Evolutionary conservation across 345 rosid genomes (phyloP).

Genomic region (Dovyalis caffra): DNA sequence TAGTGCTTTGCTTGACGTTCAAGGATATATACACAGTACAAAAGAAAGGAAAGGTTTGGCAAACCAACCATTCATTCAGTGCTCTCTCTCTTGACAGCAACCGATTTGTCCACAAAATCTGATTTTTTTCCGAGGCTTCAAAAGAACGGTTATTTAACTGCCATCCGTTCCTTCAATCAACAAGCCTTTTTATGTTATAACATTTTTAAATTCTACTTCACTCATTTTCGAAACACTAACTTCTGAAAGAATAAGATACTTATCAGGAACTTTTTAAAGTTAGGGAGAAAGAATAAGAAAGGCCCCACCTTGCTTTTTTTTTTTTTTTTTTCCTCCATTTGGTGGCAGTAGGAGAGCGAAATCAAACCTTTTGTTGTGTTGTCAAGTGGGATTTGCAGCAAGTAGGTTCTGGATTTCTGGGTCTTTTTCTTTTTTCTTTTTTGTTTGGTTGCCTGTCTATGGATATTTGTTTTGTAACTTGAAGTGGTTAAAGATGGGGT

Average conservation of each 20-base stretch:
- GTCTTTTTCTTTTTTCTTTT: neutral
- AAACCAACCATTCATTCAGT: no score
- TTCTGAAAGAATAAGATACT: neutral
- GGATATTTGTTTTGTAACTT: neutral
- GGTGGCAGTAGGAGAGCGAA: conserved; percentile 6
- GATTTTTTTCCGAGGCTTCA: neutral
- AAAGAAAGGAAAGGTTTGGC: no score
- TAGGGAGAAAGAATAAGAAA: no score
- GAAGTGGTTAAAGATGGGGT: conserved; percentile 4
- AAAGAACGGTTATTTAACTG: conserved; percentile 12
- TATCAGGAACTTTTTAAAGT: no score
- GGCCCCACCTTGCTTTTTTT: neutral
- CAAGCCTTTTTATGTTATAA: neutral
- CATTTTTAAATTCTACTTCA: neutral
- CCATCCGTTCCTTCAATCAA: neutral
- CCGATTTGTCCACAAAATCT: neutral
- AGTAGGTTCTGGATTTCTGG: conserved; percentile 2
- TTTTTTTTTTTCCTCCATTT: conserved; percentile 4
- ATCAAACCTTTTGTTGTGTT: conserved; percentile 3
- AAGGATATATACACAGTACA: no score
- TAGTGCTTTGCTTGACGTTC: no score
- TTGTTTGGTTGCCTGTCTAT: neutral
- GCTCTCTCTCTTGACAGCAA: no score
- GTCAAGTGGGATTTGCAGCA: neutral
- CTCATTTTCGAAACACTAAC: conserved; percentile 7